Base-by-base conservation (phyloP, 2,329 filamentous ascomycete species). In the Aspergillus flavus region DNA sequence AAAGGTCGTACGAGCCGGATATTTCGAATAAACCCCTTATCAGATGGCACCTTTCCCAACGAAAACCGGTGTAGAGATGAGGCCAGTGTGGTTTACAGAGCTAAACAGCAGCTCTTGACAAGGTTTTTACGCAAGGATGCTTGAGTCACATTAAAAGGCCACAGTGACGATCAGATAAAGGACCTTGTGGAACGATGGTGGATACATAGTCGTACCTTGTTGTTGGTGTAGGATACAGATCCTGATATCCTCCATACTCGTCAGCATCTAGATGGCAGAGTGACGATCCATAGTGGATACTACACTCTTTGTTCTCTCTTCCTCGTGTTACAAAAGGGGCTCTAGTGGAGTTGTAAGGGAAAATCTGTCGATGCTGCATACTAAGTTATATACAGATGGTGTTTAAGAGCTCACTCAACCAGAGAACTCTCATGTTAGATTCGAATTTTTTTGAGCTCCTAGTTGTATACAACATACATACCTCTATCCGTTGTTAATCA, bases 111-210 rank as follows among this genome's bases (percentile, higher is more conserved):
- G 39, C 16, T 41, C 19, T 41, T n/a, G 6, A n/a, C 6, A 19
- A 19, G 39, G 19, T 9, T n/a, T 10, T 9, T 1, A 3, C 2
- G 2, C 39, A n/a, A 10, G 7, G 7, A 10, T n/a, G 0, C 3
- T 16, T 41, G 3, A 10, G 19, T n/a, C 7, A n/a, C 16, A 19
- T 41, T 7, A 19, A 19, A 16, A n/a, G 39, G 39, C 19, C 7
- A n/a, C 16, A 41, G 16, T 3, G 16, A 10, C 0, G 39, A n/a
- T 9, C 16, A 41, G 16, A 41, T 41, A 41, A 39, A 39, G 39
- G 16, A 10, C 16, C 16, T n/a, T 41, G 39, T n/a, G 39, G 39
- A 9, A n/a, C 2, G 2, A 41, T 9, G 6, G 2, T 10, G 39
- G 39, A 9, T 1, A 10, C 0, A n/a, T 10, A 10, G 19, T 10